These are phyloP conservation scores for Colletotrichum lupini DNA, from an alignment of 2,329 filamentous ascomycete species.

Conservation along the genomic window DNA sequence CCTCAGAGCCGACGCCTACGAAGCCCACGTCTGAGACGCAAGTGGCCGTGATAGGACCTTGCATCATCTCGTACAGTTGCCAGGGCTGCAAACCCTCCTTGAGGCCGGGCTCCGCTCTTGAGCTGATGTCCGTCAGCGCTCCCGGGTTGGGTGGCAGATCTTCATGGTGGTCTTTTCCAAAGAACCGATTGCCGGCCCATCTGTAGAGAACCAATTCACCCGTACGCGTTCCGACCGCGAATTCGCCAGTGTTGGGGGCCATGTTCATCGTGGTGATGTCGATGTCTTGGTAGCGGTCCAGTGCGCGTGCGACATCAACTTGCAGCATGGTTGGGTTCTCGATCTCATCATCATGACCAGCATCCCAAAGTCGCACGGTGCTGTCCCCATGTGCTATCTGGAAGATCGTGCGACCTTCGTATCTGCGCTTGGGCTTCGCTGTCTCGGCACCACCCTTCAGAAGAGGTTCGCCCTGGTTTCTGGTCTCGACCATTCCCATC, in stretches of 20 bases:
- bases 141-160: slow-evolving; percentile 69
- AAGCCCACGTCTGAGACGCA: slow-evolving; percentile 95
- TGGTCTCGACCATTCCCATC: slow-evolving; percentile 90
- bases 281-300: slow-evolving; percentile 82
- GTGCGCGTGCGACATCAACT: slow-evolving; percentile 84
- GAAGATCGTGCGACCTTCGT: slow-evolving; percentile 85
- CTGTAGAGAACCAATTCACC: slow-evolving; percentile 91
- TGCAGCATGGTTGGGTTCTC: slow-evolving; percentile 87
- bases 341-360: slow-evolving; percentile 90
- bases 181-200: slow-evolving; percentile 84
- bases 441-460: slow-evolving; percentile 83
- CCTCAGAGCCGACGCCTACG: slow-evolving; percentile 85
- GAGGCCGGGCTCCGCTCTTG: slow-evolving; percentile 76
- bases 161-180: slow-evolving; percentile 68
- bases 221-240: slow-evolving; percentile 81
- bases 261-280: slow-evolving; percentile 84
- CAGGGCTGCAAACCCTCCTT: slow-evolving; percentile 86
- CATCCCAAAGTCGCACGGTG: slow-evolving; percentile 92
- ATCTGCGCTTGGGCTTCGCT: slow-evolving; percentile 76
- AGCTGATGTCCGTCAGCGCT: slow-evolving; percentile 79
- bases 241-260: slow-evolving; percentile 82
- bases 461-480: slow-evolving; percentile 81
- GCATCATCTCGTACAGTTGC: slow-evolving; percentile 83
- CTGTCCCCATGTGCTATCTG: slow-evolving; percentile 92
- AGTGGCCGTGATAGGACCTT: slow-evolving; percentile 82